Conservation (phyloP, 495 filamentous ascomycete genomes). For the Penicillium bovifimosum region DNA sequence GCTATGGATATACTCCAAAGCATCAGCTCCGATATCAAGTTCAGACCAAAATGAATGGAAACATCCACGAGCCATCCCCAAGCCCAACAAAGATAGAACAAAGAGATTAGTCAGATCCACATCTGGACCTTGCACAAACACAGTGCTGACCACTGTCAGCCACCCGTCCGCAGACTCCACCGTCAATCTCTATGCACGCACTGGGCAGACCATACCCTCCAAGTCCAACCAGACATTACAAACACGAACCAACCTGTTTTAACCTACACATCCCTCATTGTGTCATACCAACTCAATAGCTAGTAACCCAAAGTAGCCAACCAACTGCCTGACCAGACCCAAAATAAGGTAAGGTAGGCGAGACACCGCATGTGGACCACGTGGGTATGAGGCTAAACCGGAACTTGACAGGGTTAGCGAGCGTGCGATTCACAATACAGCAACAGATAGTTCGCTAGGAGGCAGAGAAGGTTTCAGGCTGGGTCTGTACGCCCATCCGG, state of each 20-base stretch:
- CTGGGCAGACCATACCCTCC: too few relatives aligned
- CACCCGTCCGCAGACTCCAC: background rate
- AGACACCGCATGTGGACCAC: constrained; percentile 26
- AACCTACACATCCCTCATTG: too few relatives aligned
- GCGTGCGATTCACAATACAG: background rate
- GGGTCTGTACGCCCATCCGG: background rate
- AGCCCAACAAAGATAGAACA: background rate
- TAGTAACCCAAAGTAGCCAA: too few relatives aligned
- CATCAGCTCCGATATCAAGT: background rate
- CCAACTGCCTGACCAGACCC: constrained; percentile 9
- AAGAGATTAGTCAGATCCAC: background rate
- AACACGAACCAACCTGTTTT: too few relatives aligned
- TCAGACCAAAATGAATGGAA: background rate
- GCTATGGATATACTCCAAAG: background rate
- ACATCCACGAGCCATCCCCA: background rate
- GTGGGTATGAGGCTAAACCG: constrained; percentile 14
- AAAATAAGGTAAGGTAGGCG: constrained; percentile 22
- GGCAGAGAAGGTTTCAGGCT: background rate
- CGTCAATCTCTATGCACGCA: background rate
- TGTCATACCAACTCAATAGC: too few relatives aligned
- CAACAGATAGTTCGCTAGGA: background rate
- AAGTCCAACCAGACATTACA: too few relatives aligned
- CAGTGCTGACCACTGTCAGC: constrained; percentile 20
- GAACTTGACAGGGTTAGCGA: background rate
- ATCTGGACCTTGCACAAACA: constrained; percentile 18